A percentile compares a stretch with the other conserved stretches of the same genome.
These are phyloP conservation scores for Apiotrichum mycotoxinovorans DNA, from an alignment of 1,284 basidiomycete species.

Conservation along the genomic window DNA sequence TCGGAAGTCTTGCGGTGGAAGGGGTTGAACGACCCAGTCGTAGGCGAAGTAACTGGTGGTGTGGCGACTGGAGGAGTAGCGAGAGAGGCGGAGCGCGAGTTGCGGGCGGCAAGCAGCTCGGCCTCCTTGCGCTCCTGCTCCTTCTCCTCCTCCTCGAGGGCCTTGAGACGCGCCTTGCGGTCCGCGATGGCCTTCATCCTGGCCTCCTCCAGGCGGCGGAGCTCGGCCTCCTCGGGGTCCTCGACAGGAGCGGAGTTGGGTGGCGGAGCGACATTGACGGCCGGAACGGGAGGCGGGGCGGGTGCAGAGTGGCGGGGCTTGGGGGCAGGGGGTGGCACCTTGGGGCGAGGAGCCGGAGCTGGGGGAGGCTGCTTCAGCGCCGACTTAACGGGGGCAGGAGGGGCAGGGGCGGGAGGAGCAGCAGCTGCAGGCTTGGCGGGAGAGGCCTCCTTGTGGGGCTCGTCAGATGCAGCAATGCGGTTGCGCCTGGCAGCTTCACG, in stretches of 20 bases:
- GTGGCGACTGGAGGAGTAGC: conserved; percentile 24
- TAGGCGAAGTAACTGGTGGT: conserved; percentile 20
- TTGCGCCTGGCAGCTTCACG: conserved; percentile 66
- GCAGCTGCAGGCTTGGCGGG: conserved; percentile 31
- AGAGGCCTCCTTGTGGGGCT: conserved; percentile 35
- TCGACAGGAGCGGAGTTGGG: conserved; percentile 46
- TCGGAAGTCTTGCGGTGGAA: conserved; percentile 52
- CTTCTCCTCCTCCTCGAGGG: conserved; percentile 69
- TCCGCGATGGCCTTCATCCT: conserved; percentile 65
- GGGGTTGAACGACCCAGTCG: conserved; percentile 41
- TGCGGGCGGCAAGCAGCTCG: conserved; percentile 52
- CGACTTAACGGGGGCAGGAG: conserved; percentile 30
- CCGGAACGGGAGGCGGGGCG: conserved; percentile 15
- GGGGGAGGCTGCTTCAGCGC: conserved; percentile 38
- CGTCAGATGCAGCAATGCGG: conserved; percentile 62
- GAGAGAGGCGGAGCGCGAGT: conserved; percentile 25
- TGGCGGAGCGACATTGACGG: conserved; percentile 38
- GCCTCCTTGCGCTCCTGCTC: conserved; percentile 64
- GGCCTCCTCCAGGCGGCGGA: conserved; percentile 63
- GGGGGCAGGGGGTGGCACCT: conserved; percentile 39
- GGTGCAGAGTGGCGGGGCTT: conserved; percentile 23
- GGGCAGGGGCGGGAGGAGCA: conserved; percentile 35
- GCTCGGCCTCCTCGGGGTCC: conserved; percentile 63
- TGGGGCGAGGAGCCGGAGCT: conserved; percentile 6
- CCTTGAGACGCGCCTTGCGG: conserved; percentile 60